Evolutionary conservation across 2,329 filamentous ascomycete genomes (phyloP), one percentile per base, ranked within the genome.

Genomic region (Claviceps maximensis): DNA sequence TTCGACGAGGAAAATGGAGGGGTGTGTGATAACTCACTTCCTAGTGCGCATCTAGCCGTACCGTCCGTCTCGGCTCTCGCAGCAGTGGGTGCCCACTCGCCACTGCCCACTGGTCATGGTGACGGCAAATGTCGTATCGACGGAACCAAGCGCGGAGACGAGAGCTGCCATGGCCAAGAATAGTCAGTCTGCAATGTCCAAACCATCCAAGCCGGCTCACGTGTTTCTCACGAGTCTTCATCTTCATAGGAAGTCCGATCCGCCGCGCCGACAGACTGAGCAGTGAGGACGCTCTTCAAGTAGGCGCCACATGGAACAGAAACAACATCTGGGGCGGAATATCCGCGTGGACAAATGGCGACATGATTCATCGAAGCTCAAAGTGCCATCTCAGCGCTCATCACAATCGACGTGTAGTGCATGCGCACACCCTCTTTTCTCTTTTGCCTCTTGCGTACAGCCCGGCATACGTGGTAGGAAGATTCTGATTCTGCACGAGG

Each of bases 321-420:
- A 17, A 36, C 41, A 31, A 49, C 27, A 40, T 33, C 13, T 46
- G 41, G 41, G 41, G 47, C 8, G 13, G 1, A 17, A 40, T 33
- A 23, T 27, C 19, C 41, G 40, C 27, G 19, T 10, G 21, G 47
- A 53, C 48, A 50, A 42, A 31, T 47, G 49, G 31, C 36, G 31
- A 49, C 52, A 44, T 31, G 47, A 31, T 50, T 54, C 25, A 27
- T 25, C 12, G 41, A 45, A 45, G 49, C 52, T 54, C 25, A 6
- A 38, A 54, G 49, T 47, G n/a, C 48, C 13, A 51, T 51, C 29
- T 49, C 40, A 44, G 31, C 12, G 33, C 19, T 31, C 23, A 38
- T 25, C 19, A 44, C 10, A 15, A 13, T 6, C 41, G 33, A 36
- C 33, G 33, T 31, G 52, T 29, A 33, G 33, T n/a, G 47, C 19